Percentiles rank a stretch among this genome's conserved stretches.
Conservation (phyloP, 1,284 basidiomycete genomes). For the Tetrapyrgos nigripes region DNA sequence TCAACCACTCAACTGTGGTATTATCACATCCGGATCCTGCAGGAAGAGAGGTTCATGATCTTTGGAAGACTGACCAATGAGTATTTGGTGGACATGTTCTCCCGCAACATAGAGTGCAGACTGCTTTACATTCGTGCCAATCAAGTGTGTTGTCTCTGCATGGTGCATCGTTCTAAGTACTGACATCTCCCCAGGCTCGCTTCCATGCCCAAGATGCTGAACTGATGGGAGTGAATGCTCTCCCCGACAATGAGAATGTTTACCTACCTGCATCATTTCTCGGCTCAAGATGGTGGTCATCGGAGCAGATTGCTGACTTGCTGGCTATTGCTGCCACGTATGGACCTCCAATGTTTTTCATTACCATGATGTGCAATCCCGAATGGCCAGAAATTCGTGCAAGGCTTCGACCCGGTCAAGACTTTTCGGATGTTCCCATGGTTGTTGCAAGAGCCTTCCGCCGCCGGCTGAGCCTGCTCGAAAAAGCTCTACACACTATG, state of each 20-base stretch:
- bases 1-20: conserved; percentile 28
- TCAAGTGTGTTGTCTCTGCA: too few relatives aligned
- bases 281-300: conserved; percentile 36
- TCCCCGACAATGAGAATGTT: conserved; percentile 28
- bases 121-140: too few relatives aligned
- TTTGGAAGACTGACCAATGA: conserved; percentile 41
- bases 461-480: conserved; percentile 27
- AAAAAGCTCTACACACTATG: conserved; percentile 28
- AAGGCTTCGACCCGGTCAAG: conserved; percentile 36
- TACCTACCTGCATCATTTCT: conserved; percentile 42
- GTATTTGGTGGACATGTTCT: conserved; percentile 46
- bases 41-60: conserved; percentile 32
- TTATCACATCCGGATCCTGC: conserved; percentile 32
- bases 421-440: conserved; percentile 36
- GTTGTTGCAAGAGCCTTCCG: conserved; percentile 42
- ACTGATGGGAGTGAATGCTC: conserved; percentile 22
- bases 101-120: conserved; percentile 31
- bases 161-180: conserved; percentile 15
- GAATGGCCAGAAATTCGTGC: conserved; percentile 42
- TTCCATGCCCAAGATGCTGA: conserved; percentile 28
- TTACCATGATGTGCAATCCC: conserved; percentile 46
- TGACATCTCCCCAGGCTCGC: conserved; percentile 27
- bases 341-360: conserved; percentile 42
- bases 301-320: conserved; percentile 41
- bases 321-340: conserved; percentile 36